phyloP scores from a whole-genome alignment of 2,329 filamentous ascomycete genomes.

The Alternaria arborescens region DNA sequence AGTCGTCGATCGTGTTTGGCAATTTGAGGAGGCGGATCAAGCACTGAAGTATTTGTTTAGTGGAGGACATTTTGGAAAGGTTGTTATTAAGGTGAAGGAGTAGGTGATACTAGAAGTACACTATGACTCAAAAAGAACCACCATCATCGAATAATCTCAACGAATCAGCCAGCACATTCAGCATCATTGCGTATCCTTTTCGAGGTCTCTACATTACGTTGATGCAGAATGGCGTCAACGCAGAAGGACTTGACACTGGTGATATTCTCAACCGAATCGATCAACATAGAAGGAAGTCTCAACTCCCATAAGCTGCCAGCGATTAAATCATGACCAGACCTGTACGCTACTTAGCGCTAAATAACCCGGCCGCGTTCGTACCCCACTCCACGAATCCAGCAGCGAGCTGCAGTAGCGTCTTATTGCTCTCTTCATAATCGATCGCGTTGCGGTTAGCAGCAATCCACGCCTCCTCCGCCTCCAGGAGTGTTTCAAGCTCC shows the following conservation, averaged over 20 bases:
- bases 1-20: conserved; percentile 53
- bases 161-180: background rate
- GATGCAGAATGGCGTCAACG: background rate
- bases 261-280: background rate
- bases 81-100: conserved; percentile 45
- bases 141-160: background rate
- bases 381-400: background rate
- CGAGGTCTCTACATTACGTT: background rate
- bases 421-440: background rate
- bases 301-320: accelerated
- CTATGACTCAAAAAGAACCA: background rate
- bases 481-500: background rate
- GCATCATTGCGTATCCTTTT: too few relatives aligned
- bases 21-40: conserved; percentile 45
- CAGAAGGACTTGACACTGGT: background rate
- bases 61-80: conserved; percentile 53
- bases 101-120: background rate
- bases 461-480: conserved; percentile 1
- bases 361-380: background rate
- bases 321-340: background rate
- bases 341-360: background rate
- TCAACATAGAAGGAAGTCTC: background rate
- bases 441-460: background rate
- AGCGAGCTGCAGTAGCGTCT: background rate
- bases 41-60: conserved; percentile 42